Evolutionary conservation across 2,329 filamentous ascomycete genomes (phyloP), one percentile per base, ranked within the genome.

Genomic region (Talaromyces piceae): DNA sequence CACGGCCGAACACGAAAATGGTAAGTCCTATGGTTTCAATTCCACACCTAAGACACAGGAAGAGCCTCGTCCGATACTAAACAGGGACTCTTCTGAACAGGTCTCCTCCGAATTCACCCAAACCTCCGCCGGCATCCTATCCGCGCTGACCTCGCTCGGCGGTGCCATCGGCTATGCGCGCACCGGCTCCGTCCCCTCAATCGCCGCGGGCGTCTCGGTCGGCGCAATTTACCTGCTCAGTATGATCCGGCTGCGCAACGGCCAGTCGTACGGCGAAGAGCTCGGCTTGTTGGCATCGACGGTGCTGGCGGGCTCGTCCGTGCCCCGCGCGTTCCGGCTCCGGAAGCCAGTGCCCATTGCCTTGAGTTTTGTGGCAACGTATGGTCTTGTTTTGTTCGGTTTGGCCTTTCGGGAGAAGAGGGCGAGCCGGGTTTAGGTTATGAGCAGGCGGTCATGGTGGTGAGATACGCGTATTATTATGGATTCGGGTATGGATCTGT

Each of bases 81-180:
- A 18, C 20, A 9, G 5, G 5, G 5, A 9, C n/a, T n/a, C n/a
- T 31, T 31, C 4, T n/a, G n/a, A 3, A 25, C 9, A 54, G 47
- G 50, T 47, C 48, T 47, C 59, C 45, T 27, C 57, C 53, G 49
- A 56, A 54, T 55, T 60, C 53, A 59, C 67, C 51, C 63, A 60
- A 59, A 78, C 73, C 63, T 83, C 88, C 64, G 89, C 91, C 57
- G 88, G 85, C 69, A 67, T 87, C 63, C 83, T 97, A 63, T 88
- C 87, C 55, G 77, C 82, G 57, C 77, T 97, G 53, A 96, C 91
- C 53, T 89, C 91, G 47, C 79, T 86, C 52, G 93, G 93, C 61
- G 93, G 93, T 57, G 85, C 88, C 54, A 86, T 87, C 65, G 93
- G 93, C 65, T 98, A 89, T 71, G 76, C 85, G 41, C 84, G 85